Evolutionary conservation across 2,329 filamentous ascomycete species (phyloP).

Genomic region (Colletotrichum graminicola): DNA sequence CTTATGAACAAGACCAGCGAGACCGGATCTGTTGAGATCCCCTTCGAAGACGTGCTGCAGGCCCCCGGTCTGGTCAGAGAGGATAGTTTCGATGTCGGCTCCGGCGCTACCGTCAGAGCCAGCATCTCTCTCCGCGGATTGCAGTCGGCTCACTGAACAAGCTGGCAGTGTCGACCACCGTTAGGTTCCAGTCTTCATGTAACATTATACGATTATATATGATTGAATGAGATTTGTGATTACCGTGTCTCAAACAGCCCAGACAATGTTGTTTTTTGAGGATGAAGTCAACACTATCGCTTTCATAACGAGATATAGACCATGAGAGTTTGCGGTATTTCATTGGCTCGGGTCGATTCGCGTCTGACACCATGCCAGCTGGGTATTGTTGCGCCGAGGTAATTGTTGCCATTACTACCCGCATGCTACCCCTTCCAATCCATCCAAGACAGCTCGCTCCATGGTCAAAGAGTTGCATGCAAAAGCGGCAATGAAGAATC

Average conservation of each 20-base stretch:
- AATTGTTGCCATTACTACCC: background rate
- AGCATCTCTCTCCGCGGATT: slow-evolving; percentile 52
- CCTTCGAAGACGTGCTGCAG: slow-evolving; percentile 51
- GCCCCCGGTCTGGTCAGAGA: slow-evolving; percentile 49
- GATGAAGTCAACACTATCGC: background rate
- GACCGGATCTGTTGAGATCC: slow-evolving; percentile 51
- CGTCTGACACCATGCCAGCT: background rate
- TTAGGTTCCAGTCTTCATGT: background rate
- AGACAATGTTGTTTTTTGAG: background rate
- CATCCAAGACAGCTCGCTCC: background rate
- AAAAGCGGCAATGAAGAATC: no score
- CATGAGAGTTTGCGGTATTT: background rate
- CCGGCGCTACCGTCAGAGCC: slow-evolving; percentile 51
- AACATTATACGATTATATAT: slow-evolving; percentile 9
- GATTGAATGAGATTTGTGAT: background rate
- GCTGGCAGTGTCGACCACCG: background rate
- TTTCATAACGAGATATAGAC: background rate
- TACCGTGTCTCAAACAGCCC: background rate
- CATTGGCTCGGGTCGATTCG: background rate
- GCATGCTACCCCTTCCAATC: no score
- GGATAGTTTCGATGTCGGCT: slow-evolving; percentile 52
- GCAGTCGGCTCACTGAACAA: slow-evolving; percentile 38
- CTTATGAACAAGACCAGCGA: slow-evolving; percentile 53
- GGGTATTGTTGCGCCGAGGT: background rate
- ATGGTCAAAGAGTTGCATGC: background rate